A percentile compares a stretch with the other conserved stretches of the same genome.
Evolutionary conservation across 2,329 filamentous ascomycete genomes (phyloP).

Genomic region (Emergomyces africanus): DNA sequence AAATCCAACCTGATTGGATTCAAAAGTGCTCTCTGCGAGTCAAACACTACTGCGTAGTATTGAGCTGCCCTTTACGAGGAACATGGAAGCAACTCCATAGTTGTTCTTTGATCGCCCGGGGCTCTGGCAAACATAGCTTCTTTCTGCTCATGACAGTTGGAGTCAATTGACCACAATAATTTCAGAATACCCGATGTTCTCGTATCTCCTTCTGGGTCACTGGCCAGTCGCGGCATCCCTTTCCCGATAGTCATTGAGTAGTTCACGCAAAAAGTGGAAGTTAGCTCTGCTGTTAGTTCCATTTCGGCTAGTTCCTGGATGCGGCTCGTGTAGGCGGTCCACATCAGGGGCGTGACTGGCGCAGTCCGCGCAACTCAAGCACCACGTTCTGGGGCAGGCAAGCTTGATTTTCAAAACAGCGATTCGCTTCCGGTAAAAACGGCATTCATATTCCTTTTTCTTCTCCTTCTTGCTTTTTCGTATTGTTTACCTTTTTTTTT

Average conservation of each 20-base stretch:
- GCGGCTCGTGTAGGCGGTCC: neutral
- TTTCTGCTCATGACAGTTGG: neutral
- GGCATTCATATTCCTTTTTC: neutral
- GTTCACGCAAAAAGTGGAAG: neutral
- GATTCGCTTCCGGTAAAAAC: neutral
- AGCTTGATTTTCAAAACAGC: neutral
- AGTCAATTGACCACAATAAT: neutral
- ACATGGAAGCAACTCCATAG: no score
- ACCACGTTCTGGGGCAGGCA: neutral
- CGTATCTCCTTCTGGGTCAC: neutral
- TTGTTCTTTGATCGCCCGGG: neutral
- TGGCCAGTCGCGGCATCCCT: neutral
- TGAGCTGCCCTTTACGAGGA: neutral
- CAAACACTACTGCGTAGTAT: neutral
- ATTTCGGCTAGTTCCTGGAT: neutral
- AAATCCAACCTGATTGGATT: neutral
- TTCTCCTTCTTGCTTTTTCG: neutral
- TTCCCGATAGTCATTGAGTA: neutral
- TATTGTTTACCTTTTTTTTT: neutral
- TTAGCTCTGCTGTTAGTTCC: neutral
- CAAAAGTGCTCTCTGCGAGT: neutral
- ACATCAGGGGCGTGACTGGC: neutral
- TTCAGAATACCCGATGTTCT: neutral
- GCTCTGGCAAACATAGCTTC: neutral
- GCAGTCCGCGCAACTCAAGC: no score